Percentiles rank a stretch among this genome's conserved stretches.
Evolutionary conservation across 495 filamentous ascomycete species (phyloP).

Genomic region (Saxispiralis lemnorum): DNA sequence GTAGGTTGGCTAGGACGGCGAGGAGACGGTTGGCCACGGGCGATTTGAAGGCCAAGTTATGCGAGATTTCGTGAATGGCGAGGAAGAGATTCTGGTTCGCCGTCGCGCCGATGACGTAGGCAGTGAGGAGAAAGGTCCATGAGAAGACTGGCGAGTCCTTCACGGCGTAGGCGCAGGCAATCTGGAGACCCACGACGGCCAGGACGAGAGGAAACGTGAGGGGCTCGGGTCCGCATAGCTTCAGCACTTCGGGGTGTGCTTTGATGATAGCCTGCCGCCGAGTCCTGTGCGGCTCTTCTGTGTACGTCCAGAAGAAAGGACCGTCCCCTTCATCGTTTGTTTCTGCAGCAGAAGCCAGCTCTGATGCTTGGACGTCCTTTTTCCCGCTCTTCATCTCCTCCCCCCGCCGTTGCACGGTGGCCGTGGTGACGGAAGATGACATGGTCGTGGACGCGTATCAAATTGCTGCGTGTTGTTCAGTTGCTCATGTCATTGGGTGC

Average conservation of each 20-base stretch:
- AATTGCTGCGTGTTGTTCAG: no score
- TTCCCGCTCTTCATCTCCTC: no score
- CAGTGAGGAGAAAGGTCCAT: constrained; percentile 63
- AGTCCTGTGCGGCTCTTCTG: constrained; percentile 91
- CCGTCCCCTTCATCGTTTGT: no score
- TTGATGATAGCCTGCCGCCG: constrained; percentile 88
- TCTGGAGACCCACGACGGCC: constrained; percentile 65
- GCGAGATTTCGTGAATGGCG: constrained; percentile 96
- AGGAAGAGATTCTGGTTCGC: constrained; percentile 98
- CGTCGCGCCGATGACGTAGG: constrained; percentile 87
- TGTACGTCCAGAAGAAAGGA: constrained; percentile 81
- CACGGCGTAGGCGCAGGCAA: constrained; percentile 62
- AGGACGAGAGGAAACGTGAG: constrained; percentile 87
- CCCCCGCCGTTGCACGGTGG: no score
- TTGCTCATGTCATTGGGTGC: no score
- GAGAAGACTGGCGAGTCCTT: constrained; percentile 66
- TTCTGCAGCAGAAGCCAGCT: no score
- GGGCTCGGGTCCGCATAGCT: constrained; percentile 92
- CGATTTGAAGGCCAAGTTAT: constrained; percentile 86
- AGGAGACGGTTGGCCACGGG: constrained; percentile 68
- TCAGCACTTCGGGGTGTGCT: constrained; percentile 93
- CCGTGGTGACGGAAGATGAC: no score
- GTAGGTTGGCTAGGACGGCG: constrained; percentile 85
- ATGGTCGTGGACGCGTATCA: no score
- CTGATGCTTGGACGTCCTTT: no score